Percentiles rank a stretch among this genome's conserved stretches.
Evolutionary conservation across 2,329 filamentous ascomycete genomes (phyloP).

Genomic region (Colletotrichum shisoi): DNA sequence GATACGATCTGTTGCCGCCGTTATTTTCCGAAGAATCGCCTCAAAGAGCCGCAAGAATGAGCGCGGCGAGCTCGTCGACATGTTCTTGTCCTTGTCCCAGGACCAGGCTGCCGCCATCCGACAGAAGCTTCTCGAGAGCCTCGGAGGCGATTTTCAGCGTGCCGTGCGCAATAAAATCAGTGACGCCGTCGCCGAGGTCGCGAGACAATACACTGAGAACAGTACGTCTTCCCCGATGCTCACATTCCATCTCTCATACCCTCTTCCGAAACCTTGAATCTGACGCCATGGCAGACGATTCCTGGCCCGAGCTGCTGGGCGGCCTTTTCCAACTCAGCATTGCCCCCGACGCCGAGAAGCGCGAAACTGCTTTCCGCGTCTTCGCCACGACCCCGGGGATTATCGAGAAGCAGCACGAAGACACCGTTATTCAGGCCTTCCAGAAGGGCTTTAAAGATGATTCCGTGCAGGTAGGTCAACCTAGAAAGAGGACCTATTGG

Average conservation of each 20-base stretch:
- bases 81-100: constrained; percentile 80
- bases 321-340: constrained; percentile 91
- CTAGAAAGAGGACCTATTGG: neutral
- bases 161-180: constrained; percentile 92
- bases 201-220: constrained; percentile 91
- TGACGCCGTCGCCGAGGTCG: constrained; percentile 95
- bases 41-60: constrained; percentile 84
- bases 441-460: constrained; percentile 91
- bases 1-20: constrained; percentile 89
- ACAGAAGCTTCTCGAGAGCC: constrained; percentile 79
- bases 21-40: constrained; percentile 92
- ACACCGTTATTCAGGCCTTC: constrained; percentile 87
- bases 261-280: neutral
- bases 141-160: constrained; percentile 75
- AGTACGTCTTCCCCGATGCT: constrained; percentile 63
- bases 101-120: constrained; percentile 81
- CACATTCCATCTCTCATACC: neutral
- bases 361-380: constrained; percentile 92
- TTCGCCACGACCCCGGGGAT: constrained; percentile 94
- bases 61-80: constrained; percentile 76
- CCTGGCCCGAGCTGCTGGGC: constrained; percentile 88
- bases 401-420: constrained; percentile 94
- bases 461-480: constrained; percentile 70
- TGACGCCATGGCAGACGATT: constrained; percentile 65
- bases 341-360: constrained; percentile 80